Percentiles rank a stretch among this genome's conserved stretches.
Evolutionary conservation across 2,329 filamentous ascomycete species (phyloP).

Genomic region (Allantophomopsis cytisporea): DNA sequence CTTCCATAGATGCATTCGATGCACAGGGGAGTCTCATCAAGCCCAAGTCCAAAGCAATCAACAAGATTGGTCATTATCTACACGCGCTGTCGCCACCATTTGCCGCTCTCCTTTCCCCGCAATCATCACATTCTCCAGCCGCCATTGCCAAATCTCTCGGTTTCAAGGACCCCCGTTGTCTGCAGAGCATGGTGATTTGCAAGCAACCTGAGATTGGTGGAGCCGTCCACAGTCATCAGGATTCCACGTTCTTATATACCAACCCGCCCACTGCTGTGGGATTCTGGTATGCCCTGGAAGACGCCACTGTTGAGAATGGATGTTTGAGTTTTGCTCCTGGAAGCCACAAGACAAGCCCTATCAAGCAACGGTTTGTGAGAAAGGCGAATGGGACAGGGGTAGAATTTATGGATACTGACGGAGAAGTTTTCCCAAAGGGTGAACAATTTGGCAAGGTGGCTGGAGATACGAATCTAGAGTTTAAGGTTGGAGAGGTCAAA

Average conservation of each 20-base stretch:
- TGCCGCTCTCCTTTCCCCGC: conserved; percentile 32
- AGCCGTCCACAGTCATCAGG: conserved; percentile 82
- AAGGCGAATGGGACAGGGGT: conserved; percentile 39
- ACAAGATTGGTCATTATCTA: conserved; percentile 75
- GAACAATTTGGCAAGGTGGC: conserved; percentile 29
- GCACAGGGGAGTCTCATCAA: conserved; percentile 50
- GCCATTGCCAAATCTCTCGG: conserved; percentile 31
- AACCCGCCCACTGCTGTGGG: conserved; percentile 79
- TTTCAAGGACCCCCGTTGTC: conserved; percentile 34
- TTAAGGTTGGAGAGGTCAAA: conserved; percentile 76
- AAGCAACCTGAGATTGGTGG: conserved; percentile 96
- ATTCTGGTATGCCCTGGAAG: conserved; percentile 96
- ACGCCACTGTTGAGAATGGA: conserved; percentile 75
- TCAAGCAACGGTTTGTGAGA: conserved; percentile 66
- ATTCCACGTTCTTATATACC: conserved; percentile 87
- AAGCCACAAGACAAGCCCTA: conserved; percentile 60
- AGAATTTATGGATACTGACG: conserved; percentile 58
- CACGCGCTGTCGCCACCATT: conserved; percentile 59
- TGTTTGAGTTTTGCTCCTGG: conserved; percentile 79
- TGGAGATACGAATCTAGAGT: conserved; percentile 35
- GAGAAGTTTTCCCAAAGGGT: conserved; percentile 45
- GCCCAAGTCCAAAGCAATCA: conserved; percentile 75
- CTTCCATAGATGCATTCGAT: conserved; percentile 59
- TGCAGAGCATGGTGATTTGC: conserved; percentile 98
- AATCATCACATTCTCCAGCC: conserved; percentile 19